Conservation (phyloP, 805 yeast genomes). For the Ogataea corticis region DNA sequence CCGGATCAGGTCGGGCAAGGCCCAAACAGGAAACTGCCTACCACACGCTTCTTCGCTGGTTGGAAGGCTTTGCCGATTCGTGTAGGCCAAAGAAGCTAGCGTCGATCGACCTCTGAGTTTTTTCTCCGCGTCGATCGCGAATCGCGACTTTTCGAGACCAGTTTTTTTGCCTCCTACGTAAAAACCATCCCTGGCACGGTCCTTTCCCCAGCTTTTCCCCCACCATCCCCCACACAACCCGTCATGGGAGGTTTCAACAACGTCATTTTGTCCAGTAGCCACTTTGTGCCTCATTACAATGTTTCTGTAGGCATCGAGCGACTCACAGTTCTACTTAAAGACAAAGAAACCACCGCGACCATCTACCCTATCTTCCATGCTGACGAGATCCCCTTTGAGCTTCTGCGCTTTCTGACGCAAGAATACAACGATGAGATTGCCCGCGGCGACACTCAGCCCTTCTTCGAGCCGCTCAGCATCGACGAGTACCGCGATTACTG, state of each 20-base stretch:
- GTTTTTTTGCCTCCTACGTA: constrained; percentile 9
- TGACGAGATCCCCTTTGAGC: constrained; percentile 71
- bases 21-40: no score
- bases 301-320: constrained; percentile 47
- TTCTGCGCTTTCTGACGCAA: constrained; percentile 79
- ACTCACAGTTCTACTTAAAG: constrained; percentile 76
- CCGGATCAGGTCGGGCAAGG: no score
- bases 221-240: constrained; percentile 1
- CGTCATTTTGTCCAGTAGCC: constrained; percentile 31
- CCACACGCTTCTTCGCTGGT: no score
- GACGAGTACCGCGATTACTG: constrained; percentile 82
- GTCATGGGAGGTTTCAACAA: constrained; percentile 36
- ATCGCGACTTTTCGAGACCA: no score
- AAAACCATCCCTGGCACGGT: constrained; percentile 17
- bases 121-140: no score
- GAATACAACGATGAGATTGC: constrained; percentile 93
- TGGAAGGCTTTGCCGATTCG: no score
- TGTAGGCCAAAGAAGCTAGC: no score
- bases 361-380: constrained; percentile 78
- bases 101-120: background rate
- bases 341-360: constrained; percentile 91
- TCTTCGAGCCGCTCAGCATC: constrained; percentile 73
- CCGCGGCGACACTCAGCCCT: constrained; percentile 84
- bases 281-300: constrained; percentile 32
- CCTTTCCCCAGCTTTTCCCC: background rate